Evolutionary conservation across 257 asterid genomes (phyloP), one percentile per base, ranked within the genome.

Genomic region (Verbascum thapsus): DNA sequence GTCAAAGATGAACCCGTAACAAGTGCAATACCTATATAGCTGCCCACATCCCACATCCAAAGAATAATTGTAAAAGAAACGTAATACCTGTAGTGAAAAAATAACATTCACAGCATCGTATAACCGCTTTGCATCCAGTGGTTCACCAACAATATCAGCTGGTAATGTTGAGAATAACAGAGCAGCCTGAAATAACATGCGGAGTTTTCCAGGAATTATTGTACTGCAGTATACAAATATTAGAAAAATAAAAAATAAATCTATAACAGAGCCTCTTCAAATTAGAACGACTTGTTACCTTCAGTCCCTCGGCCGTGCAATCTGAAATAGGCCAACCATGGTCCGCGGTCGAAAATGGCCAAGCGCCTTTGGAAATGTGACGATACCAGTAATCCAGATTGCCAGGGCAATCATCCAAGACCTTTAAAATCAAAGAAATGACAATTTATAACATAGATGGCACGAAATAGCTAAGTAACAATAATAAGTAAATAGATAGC

Each of bases 261-360:
- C 45, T 41, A 61, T 7, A 41, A 58, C 37, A 64, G 19, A 59
- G 57, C 19, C 49, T 47, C 41, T 62, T 72, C 63, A 73, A 20
- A 11, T 30, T 66, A 68, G 72, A 75, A n/a, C n/a, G 53, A 49
- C 53, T 17, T 35, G 38, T 70, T 83, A 83, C 99, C 76, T 90
- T 94, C 68, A 90, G 79, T 72, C 99, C 98, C 85, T 94, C 99
- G 12, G 99, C 95, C 16, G 99, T 85, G 83, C 99, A 94, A 81
- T 94, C 99, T 22, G 99, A 94, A 68, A 94, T 90, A 49, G 99
- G 99, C 99, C 99, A 94, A 65, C 99, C 98, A 65, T 94, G 99
- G 73, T 94, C 99, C 64, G 88, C 95, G 19, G 94, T 87, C 49
- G 99, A 94, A 72, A 94, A 94, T 41, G 99, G 98, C 99, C 99